A percentile compares a stretch with the other conserved stretches of the same genome.
Conservation (phyloP, 2,329 filamentous ascomycete genomes). For the Phoma sp. region DNA sequence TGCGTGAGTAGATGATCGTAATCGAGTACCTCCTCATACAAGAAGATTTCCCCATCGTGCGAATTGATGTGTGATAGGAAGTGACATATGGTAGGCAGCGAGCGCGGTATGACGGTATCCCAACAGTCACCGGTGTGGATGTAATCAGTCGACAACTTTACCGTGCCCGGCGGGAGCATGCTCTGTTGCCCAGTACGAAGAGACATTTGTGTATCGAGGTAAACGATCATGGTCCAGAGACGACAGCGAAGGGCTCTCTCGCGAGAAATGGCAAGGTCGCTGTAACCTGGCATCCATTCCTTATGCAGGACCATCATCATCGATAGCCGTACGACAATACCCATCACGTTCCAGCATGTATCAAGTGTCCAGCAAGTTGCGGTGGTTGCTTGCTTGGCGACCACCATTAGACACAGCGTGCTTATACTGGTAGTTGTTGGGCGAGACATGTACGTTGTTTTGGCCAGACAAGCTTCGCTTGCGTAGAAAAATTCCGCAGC, state of each 20-base stretch:
- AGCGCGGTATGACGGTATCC: slow-evolving; percentile 19
- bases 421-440: slow-evolving; percentile 21
- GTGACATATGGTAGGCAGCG: slow-evolving; percentile 21
- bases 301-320: slow-evolving; percentile 28
- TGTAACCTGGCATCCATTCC: slow-evolving; percentile 19
- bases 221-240: slow-evolving; percentile 28
- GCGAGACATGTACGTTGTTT: slow-evolving; percentile 29
- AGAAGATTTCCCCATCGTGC: slow-evolving; percentile 14
- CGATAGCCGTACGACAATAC: slow-evolving; percentile 24
- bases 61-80: slow-evolving; percentile 23
- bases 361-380: slow-evolving; percentile 34
- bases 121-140: slow-evolving; percentile 16
- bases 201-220: slow-evolving; percentile 27
- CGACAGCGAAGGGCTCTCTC: slow-evolving; percentile 20
- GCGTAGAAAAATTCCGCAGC: slow-evolving; percentile 27
- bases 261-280: slow-evolving; percentile 3
- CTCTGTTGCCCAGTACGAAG: slow-evolving; percentile 28
- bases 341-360: slow-evolving; percentile 29
- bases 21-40: slow-evolving; percentile 26
- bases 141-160: not conserved
- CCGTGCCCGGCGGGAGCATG: slow-evolving; percentile 17
- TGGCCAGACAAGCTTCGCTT: slow-evolving; percentile 29
- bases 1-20: slow-evolving; percentile 23
- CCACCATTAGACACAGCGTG: slow-evolving; percentile 29
- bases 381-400: slow-evolving; percentile 31